Evolutionary conservation across 2,329 filamentous ascomycete species (phyloP).

Genomic region (Lachnellula subtilissima): DNA sequence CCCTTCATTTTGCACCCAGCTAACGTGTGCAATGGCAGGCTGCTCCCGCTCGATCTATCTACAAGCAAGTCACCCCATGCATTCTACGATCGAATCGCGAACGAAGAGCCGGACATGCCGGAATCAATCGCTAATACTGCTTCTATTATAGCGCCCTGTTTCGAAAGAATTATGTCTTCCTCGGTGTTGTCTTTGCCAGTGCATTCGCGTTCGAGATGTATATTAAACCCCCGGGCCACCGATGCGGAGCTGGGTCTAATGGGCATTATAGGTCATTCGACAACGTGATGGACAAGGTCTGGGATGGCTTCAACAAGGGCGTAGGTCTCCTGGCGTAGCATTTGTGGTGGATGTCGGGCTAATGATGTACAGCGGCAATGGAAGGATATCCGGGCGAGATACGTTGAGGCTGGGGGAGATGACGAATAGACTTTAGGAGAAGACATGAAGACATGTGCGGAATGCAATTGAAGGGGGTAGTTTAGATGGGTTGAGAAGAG

Average conservation of each 20-base stretch:
- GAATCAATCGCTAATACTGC: constrained; percentile 12
- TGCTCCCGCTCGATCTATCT: constrained; percentile 25
- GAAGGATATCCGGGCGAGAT: constrained; percentile 96
- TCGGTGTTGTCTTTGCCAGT: constrained; percentile 76
- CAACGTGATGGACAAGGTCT: constrained; percentile 73
- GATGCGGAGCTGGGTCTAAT: constrained; percentile 8
- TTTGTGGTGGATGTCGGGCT: constrained; percentile 23
- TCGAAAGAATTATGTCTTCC: constrained; percentile 82
- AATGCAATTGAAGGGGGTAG: neutral
- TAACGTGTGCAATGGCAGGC: constrained; percentile 28
- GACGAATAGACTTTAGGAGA: constrained; percentile 44
- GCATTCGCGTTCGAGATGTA: constrained; percentile 96
- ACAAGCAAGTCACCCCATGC: constrained; percentile 30
- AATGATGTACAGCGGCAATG: constrained; percentile 78
- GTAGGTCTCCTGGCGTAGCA: constrained; percentile 53
- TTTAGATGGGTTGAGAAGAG: constrained; percentile 2
- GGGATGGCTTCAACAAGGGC: constrained; percentile 87
- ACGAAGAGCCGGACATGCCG: neutral
- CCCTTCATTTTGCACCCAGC: constrained; percentile 1
- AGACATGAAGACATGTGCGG: neutral
- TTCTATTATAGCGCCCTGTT: constrained; percentile 63
- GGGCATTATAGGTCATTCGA: constrained; percentile 67
- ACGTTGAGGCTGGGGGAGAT: constrained; percentile 67
- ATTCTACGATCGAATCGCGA: neutral
- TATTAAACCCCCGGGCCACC: constrained; percentile 34